Conservation (phyloP, 2,329 filamentous ascomycete genomes). For the Microcyclospora pomicola region DNA sequence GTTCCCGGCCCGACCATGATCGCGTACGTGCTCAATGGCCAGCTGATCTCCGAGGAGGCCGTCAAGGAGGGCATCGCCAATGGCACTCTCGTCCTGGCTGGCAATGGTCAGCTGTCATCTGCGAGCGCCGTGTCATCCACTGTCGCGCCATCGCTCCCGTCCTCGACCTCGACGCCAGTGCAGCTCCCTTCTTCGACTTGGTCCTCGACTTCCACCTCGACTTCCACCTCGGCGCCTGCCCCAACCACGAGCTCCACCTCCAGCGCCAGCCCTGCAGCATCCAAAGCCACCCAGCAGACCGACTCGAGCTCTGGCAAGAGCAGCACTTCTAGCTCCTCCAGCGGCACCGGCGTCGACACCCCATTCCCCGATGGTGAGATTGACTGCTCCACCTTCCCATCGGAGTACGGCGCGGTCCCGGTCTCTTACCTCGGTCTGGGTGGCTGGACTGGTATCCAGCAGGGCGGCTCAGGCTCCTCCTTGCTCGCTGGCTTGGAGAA, state of each 20-base stretch:
- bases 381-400: slow-evolving; percentile 61
- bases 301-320: slow-evolving; percentile 8
- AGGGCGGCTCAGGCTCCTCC: slow-evolving; percentile 11
- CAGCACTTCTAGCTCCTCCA: slow-evolving; percentile 6
- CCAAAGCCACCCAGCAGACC: slow-evolving; percentile 7
- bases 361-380: slow-evolving; percentile 66
- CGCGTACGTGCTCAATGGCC: slow-evolving; percentile 57
- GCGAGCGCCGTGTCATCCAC: not conserved
- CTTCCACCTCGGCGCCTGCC: slow-evolving; percentile 6
- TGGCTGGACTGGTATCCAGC: slow-evolving; percentile 72
- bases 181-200: slow-evolving; percentile 3
- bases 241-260: slow-evolving; percentile 10
- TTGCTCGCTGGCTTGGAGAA: slow-evolving; percentile 27
- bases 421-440: slow-evolving; percentile 54
- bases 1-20: slow-evolving; percentile 50
- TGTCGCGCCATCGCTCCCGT: slow-evolving; percentile 23
- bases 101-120: slow-evolving; percentile 29
- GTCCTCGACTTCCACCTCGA: slow-evolving; percentile 13
- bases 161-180: slow-evolving; percentile 15
- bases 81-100: slow-evolving; percentile 50
- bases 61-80: slow-evolving; percentile 59
- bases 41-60: slow-evolving; percentile 46
- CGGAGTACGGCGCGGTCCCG: slow-evolving; percentile 62
- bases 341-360: slow-evolving; percentile 43
- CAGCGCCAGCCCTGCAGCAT: slow-evolving; percentile 2